These are phyloP conservation scores for Hordeum vulgare DNA, from an alignment of 176 grass and related monocot species.

Conservation along the genomic window MorexV3_pseudomolecules_assembly NC_058522.1:571158629-571159128, in stretches of 20 bases:
- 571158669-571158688: background rate
- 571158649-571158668: background rate
- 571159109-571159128: background rate
- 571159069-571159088: background rate
- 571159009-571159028: background rate
- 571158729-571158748: background rate
- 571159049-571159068: background rate
- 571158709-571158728: background rate
- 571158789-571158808: slow-evolving; percentile 91
- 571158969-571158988: background rate
- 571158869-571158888: slow-evolving; percentile 49
- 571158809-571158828: slow-evolving; percentile 66
- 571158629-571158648: background rate
- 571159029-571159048: background rate
- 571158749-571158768: background rate
- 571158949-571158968: slow-evolving; percentile 6
- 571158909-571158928: background rate
- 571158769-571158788: background rate
- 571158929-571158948: background rate
- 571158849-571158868: slow-evolving; percentile 65
- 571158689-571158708: background rate
- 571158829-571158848: slow-evolving; percentile 73
- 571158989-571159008: background rate
- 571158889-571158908: slow-evolving; percentile 37
- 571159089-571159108: background rate